Evolutionary conservation across 306 rosid genomes (phyloP).

Genomic region (Alnus rubra): DNA sequence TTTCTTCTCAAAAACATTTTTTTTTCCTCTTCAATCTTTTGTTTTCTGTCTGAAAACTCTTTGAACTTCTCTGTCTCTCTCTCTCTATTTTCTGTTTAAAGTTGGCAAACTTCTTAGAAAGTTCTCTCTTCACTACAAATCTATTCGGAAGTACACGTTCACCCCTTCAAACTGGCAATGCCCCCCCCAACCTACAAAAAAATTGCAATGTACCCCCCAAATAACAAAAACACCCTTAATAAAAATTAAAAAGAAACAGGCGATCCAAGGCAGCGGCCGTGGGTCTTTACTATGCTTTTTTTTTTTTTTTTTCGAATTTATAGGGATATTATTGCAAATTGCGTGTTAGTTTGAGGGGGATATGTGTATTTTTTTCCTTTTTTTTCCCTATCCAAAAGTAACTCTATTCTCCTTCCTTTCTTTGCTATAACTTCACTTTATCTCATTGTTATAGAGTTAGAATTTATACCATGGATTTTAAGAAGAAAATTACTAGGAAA

Average conservation of each 20-base stretch:
- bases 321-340: too few species aligned
- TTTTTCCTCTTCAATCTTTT: not conserved
- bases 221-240: too few species aligned
- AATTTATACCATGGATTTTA: slow-evolving; percentile 22
- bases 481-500: slow-evolving; percentile 20
- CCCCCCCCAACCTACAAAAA: too few species aligned
- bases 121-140: not conserved
- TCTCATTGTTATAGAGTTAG: slow-evolving; percentile 18
- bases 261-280: too few species aligned
- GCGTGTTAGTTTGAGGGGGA: too few species aligned
- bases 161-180: too few species aligned
- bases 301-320: too few species aligned
- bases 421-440: not conserved
- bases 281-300: too few species aligned
- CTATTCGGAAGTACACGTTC: too few species aligned
- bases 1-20: not conserved
- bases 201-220: too few species aligned
- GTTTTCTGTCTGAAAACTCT: not conserved
- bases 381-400: not conserved
- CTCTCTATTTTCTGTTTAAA: not conserved
- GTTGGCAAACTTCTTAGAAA: not conserved
- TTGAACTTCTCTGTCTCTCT: too few species aligned
- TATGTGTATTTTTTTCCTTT: not conserved
- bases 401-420: not conserved
- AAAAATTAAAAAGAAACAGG: too few species aligned